These are phyloP conservation scores for Fragaria ananassa DNA, from an alignment of 306 rosid species.

Conservation along the genomic window DNA sequence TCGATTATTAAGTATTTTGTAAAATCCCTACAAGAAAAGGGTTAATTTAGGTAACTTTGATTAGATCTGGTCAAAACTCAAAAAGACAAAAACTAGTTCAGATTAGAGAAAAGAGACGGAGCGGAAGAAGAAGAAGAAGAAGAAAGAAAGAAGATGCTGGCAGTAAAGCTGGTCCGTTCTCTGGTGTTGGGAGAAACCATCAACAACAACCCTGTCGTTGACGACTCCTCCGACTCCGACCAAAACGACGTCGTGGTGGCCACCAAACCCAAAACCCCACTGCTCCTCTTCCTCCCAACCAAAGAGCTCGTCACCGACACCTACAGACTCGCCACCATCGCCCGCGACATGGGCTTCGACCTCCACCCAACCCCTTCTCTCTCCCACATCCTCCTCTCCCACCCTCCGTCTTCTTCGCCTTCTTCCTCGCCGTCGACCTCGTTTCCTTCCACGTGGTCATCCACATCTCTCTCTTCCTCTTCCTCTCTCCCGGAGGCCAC, in stretches of 20 bases:
- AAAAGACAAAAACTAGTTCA: background rate
- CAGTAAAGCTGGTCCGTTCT: conserved; percentile 66
- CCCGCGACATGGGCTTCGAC: conserved; percentile 57
- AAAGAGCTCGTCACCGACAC: conserved; percentile 50
- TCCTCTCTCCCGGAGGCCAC: conserved; percentile 35
- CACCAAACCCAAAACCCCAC: conserved; percentile 34
- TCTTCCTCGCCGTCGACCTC: conserved; percentile 33
- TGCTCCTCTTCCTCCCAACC: conserved; percentile 51
- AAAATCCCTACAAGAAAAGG: too few species aligned
- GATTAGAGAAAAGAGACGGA: background rate
- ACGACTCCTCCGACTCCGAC: background rate
- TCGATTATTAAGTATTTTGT: too few species aligned
- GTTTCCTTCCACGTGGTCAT: conserved; percentile 31
- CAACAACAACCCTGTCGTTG: conserved; percentile 33
- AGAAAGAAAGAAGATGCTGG: conserved; percentile 40
- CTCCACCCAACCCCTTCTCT: conserved; percentile 63
- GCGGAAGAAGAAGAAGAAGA: background rate
- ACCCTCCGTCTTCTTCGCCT: conserved; percentile 26
- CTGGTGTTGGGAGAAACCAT: conserved; percentile 52
- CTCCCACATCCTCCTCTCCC: conserved; percentile 59
- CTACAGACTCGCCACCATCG: conserved; percentile 55
- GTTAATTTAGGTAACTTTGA: background rate
- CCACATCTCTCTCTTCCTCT: conserved; percentile 35
- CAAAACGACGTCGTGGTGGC: background rate
- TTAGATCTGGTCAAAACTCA: too few species aligned